A percentile compares a stretch with the other conserved stretches of the same genome.
phyloP scores from a whole-genome alignment of 1,284 basidiomycete species.

The Melampsora abietis-canadensis region DNA sequence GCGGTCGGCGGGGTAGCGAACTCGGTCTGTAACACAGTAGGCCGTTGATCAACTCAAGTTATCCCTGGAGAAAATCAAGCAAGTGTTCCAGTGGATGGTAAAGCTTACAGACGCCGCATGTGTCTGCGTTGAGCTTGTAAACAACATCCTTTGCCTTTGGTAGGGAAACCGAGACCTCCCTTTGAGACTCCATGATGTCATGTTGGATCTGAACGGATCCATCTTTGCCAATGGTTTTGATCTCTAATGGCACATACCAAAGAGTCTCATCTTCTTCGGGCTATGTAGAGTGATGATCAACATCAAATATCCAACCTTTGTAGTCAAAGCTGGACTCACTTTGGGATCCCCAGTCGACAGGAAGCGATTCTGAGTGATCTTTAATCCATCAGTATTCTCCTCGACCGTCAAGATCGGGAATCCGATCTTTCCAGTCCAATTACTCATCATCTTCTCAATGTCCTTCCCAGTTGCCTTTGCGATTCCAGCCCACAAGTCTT shows the following conservation, averaged over 20 bases:
- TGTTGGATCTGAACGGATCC: constrained; percentile 67
- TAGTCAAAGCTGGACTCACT: constrained; percentile 18
- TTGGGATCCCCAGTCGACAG: constrained; percentile 75
- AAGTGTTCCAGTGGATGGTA: constrained; percentile 8
- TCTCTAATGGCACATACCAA: constrained; percentile 78
- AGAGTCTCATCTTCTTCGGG: constrained; percentile 84
- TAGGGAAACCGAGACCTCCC: constrained; percentile 67
- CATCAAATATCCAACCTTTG: background rate
- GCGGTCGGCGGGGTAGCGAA: constrained; percentile 78
- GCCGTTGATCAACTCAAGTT: constrained; percentile 47
- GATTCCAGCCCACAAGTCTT: constrained; percentile 87
- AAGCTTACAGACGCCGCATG: constrained; percentile 77
- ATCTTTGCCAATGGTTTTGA: constrained; percentile 64
- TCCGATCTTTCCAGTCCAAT: constrained; percentile 80
- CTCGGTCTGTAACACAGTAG: constrained; percentile 63
- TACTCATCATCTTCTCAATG: constrained; percentile 78
- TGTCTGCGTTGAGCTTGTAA: constrained; percentile 83
- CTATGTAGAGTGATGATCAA: constrained; percentile 25
- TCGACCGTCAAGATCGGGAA: constrained; percentile 71
- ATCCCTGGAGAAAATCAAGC: constrained; percentile 46
- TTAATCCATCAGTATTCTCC: constrained; percentile 61
- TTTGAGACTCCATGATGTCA: constrained; percentile 65
- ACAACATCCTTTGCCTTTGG: constrained; percentile 62
- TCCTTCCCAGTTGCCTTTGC: constrained; percentile 72
- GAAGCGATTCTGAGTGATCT: constrained; percentile 80